Percentiles rank a stretch among this genome's conserved stretches.
These are phyloP conservation scores for Penicillium sp. DNA, from an alignment of 2,329 filamentous ascomycete genomes.

Conservation along the genomic window DNA sequence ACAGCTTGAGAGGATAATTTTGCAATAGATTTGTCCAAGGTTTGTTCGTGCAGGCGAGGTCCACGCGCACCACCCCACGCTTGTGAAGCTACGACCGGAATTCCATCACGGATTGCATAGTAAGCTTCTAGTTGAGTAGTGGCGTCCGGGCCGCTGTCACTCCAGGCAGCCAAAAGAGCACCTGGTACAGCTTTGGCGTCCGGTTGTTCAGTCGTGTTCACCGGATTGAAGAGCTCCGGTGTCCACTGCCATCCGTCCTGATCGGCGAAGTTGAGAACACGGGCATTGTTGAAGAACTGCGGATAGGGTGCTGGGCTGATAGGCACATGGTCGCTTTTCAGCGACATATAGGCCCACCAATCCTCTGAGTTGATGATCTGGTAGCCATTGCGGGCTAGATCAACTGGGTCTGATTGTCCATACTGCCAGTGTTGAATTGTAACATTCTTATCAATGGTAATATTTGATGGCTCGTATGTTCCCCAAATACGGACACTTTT, in stretches of 20 bases:
- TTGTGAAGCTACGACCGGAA: constrained; percentile 54
- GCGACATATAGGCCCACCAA: constrained; percentile 55
- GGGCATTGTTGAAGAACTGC: constrained; percentile 48
- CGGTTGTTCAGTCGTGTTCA: constrained; percentile 52
- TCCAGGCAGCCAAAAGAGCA: constrained; percentile 54
- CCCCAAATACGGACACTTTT: constrained; percentile 59
- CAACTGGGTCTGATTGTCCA: constrained; percentile 54
- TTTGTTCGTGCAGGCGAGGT: constrained; percentile 39
- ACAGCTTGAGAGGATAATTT: constrained; percentile 47
- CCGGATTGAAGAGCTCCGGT: constrained; percentile 53
- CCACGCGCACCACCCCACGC: constrained; percentile 55
- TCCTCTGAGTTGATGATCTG: constrained; percentile 57
- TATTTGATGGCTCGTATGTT: constrained; percentile 50
- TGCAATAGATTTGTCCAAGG: constrained; percentile 43
- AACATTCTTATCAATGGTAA: constrained; percentile 47
- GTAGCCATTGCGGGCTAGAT: constrained; percentile 50
- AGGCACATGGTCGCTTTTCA: constrained; percentile 56
- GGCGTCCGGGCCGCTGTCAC: constrained; percentile 56
- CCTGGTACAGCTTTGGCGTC: constrained; percentile 47
- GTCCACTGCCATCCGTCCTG: constrained; percentile 47
- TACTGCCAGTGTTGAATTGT: constrained; percentile 59
- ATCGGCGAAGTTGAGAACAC: constrained; percentile 52
- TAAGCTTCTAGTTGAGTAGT: constrained; percentile 54
- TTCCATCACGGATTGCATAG: constrained; percentile 52
- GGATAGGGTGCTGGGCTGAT: constrained; percentile 52